Base-by-base conservation (phyloP, 2,329 filamentous ascomycete species). In the Fusarium xylarioides region DNA sequence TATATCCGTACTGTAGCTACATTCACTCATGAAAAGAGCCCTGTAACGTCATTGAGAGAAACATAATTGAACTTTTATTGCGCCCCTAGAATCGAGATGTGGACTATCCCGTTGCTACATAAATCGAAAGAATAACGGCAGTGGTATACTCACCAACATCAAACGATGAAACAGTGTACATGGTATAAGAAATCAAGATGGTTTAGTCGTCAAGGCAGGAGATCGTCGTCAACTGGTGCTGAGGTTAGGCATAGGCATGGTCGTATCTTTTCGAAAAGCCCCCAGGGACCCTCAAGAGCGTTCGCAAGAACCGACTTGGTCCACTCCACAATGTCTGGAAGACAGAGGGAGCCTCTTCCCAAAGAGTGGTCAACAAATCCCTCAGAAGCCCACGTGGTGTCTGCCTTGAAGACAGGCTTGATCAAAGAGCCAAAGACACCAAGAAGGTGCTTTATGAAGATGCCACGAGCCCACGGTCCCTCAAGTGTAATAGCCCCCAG, bases 401-500 rank as follows among this genome's bases (percentile, higher is more conserved):
- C 74, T 63, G 70, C 70, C 71, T 50, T 70, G 60, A 70, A 63
- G 71, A 78, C 74, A 71, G 74, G 73, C 72, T 68, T 71, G 67
- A 74, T 74, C 74, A 74, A 81, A 81, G 80, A 81, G 79, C 81
- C 78, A 70, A 65, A 62, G 63, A 73, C 73, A 76, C 70, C 73
- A n/a, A 40, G 47, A 35, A 74, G 34, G 52, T 69, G 63, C 54
- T 38, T 69, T 63, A 72, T 55, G 38, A 53, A 74, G 68, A 79
- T 77, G 79, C 81, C 81, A 83, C 81, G 76, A 83, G 82, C 81
- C 82, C 81, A 79, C 82, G 78, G 76, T 79, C 76, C 79, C 54
- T 46, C 80, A 76, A 79, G 75, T 80, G 77, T 73, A 83, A 78
- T 85, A 86, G 85, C 87, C 87, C 86, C 84, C 86, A 87, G 86